Evolutionary conservation across 768 basidiomycete species (phyloP).

Genomic region (Lactarius indigo): DNA sequence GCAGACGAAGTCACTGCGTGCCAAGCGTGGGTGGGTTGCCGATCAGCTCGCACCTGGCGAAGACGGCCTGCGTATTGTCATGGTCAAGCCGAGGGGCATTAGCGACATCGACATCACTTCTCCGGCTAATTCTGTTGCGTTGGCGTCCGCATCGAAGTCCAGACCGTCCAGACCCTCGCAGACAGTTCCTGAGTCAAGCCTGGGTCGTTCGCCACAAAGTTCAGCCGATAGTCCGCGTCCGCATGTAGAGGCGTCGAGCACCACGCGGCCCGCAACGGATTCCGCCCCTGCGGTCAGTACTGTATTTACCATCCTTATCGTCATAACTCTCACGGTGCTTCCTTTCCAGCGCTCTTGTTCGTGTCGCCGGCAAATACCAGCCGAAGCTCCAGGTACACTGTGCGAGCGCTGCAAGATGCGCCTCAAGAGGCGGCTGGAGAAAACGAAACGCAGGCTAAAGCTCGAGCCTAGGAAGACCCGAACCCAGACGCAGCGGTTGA

Average conservation of each 20-base stretch:
- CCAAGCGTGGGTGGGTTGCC: conserved; percentile 6
- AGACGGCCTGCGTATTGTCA: conserved; percentile 15
- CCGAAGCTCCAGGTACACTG: conserved; percentile 31
- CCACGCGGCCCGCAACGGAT: not conserved
- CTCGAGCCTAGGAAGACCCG: conserved; percentile 37
- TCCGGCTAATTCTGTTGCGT: not conserved
- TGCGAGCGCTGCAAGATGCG: conserved; percentile 45
- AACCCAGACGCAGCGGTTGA: conserved; percentile 2
- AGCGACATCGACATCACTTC: not conserved
- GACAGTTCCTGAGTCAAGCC: not conserved
- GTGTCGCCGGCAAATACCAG: conserved; percentile 39
- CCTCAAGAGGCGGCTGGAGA: conserved; percentile 44
- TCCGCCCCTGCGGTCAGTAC: conserved; percentile 7
- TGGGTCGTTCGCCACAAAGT: not conserved
- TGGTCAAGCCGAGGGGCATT: conserved; percentile 16
- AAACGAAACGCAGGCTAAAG: conserved; percentile 43
- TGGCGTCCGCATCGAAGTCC: not conserved
- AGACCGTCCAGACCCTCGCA: not conserved
- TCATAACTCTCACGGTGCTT: not conserved
- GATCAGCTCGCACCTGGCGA: not conserved
- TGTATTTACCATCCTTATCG: not conserved
- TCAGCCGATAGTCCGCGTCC: not conserved
- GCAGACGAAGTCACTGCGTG: conserved; percentile 5
- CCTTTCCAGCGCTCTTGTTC: conserved; percentile 28
- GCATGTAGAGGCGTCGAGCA: not conserved